phyloP scores from a whole-genome alignment of 2,329 filamentous ascomycete genomes.

The Ophiostoma populinum region DNA sequence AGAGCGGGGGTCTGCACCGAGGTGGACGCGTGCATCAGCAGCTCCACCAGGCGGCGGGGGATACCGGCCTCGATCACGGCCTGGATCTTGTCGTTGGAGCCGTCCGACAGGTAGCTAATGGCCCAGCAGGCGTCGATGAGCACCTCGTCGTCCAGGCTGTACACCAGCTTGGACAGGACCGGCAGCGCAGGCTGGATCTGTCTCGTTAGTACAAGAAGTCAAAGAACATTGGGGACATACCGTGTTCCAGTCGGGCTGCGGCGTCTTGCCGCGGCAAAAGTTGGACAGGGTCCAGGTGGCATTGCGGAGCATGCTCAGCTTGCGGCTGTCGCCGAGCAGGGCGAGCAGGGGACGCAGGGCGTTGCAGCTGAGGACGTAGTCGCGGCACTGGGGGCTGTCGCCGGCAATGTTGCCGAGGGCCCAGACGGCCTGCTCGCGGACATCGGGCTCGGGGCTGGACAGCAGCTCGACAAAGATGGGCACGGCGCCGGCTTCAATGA shows the following conservation, averaged over 20 bases:
- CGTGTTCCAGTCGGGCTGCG: conserved; percentile 93
- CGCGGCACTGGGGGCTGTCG: conserved; percentile 92
- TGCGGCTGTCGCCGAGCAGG: conserved; percentile 89
- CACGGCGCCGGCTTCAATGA: conserved; percentile 94
- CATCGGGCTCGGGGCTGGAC: conserved; percentile 90
- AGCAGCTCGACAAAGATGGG: conserved; percentile 97
- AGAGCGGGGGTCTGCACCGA: conserved; percentile 96
- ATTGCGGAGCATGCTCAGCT: conserved; percentile 97
- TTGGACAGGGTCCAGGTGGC: conserved; percentile 99
- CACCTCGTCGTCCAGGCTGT: conserved; percentile 95
- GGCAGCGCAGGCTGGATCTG: conserved; percentile 90
- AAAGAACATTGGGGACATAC: conserved; percentile 35
- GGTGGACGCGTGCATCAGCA: conserved; percentile 95
- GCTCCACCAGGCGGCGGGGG: conserved; percentile 84
- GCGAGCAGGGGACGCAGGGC: conserved; percentile 79
- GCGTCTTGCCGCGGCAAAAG: conserved; percentile 98
- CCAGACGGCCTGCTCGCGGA: conserved; percentile 96
- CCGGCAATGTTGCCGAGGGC: conserved; percentile 96
- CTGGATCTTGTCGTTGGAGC: conserved; percentile 98
- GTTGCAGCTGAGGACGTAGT: conserved; percentile 84
- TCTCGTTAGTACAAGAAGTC: neutral
- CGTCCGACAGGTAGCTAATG: conserved; percentile 95
- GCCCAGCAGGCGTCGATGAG: conserved; percentile 99
- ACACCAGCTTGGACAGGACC: conserved; percentile 90
- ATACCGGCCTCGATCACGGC: conserved; percentile 97